Percentiles rank a stretch among this genome's conserved stretches.
These are phyloP conservation scores for Podospora australis DNA, from an alignment of 495 filamentous ascomycete genomes.

Conservation along the genomic window DNA sequence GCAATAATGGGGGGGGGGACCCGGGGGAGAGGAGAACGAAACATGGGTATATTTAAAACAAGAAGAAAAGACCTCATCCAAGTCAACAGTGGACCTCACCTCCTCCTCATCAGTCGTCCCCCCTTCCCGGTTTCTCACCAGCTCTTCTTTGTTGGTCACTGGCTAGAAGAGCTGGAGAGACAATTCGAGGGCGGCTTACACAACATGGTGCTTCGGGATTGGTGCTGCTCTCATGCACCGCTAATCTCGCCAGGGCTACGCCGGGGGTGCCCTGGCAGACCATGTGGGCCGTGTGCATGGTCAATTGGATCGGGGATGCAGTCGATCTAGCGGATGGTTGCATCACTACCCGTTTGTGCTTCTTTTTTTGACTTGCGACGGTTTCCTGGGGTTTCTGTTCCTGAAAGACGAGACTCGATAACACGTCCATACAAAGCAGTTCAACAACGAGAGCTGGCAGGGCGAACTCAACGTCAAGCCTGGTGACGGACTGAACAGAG, in stretches of 20 bases:
- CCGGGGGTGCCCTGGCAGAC: conserved; percentile 16
- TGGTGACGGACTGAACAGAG: no score
- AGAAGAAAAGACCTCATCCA: not conserved
- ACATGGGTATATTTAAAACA: conserved; percentile 13
- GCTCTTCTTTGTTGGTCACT: not conserved
- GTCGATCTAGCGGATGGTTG: conserved; percentile 13
- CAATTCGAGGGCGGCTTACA: conserved; percentile 12
- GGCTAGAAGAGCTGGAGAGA: not conserved
- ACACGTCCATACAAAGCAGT: no score
- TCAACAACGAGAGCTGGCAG: no score
- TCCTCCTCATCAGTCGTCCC: not conserved
- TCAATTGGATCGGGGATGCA: conserved; percentile 5
- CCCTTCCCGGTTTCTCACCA: not conserved
- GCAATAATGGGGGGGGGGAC: not conserved
- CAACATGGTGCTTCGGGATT: conserved; percentile 24
- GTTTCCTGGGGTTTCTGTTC: no score
- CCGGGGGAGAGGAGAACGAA: not conserved
- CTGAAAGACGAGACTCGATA: no score
- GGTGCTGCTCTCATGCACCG: conserved; percentile 25
- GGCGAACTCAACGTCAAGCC: no score
- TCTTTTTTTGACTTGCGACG: not conserved
- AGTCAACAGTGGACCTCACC: not conserved
- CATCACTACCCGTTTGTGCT: conserved; percentile 2
- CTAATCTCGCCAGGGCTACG: conserved; percentile 31
- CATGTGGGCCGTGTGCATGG: conserved; percentile 14